Base-by-base conservation (phyloP, 768 basidiomycete species). In the Boletus vinaceobasis region DNA sequence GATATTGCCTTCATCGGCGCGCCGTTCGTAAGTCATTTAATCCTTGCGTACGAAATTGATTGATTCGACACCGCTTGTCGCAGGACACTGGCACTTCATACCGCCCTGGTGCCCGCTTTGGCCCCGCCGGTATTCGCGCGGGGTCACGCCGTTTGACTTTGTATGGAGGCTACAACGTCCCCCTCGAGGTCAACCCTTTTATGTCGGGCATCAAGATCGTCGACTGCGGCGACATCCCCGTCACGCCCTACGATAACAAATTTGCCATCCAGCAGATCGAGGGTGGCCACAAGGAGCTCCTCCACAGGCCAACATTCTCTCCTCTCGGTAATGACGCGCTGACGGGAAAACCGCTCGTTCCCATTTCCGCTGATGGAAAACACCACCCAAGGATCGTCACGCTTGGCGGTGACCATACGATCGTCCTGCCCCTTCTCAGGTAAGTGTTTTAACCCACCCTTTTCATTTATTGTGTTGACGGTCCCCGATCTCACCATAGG, bases 391-490 rank as follows among this genome's bases (percentile, higher is more conserved):
- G 89, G 37, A 74, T 94, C 51, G 79, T 94, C 56, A 89, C 90
- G 21, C 81, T 93, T 33, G 93, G 93, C 21, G 92, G 93, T 4
- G 92, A 94, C 65, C 92, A 93, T 66, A 91, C 90, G 9, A 90
- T 93, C 57, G 90, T 85, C 36, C 69, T 86, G 7, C 84, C 84
- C 15, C 72, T 85, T 43, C 66, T 78, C 51, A 66, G 69, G 69
- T 66, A 13, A 40, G 55, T n/a, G 26, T 43, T 7, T 26, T 32
- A 6, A 15, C 43, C 10, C 10, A 29, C 13, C 15, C 7, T 14
- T 32, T n/a, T 2, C 15, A 26, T n/a, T 40, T 36, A n/a, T 36
- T 10, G 43, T 48, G 13, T 23, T 50, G 40, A 58, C 14, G 19
- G 7, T 10, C 14, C 8, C 32, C 31, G 39, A 39, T n/a, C 33